Percentiles rank a stretch among this genome's conserved stretches.
Evolutionary conservation across 2,329 filamentous ascomycete genomes (phyloP).

Genomic region (Colletotrichum abscissum): DNA sequence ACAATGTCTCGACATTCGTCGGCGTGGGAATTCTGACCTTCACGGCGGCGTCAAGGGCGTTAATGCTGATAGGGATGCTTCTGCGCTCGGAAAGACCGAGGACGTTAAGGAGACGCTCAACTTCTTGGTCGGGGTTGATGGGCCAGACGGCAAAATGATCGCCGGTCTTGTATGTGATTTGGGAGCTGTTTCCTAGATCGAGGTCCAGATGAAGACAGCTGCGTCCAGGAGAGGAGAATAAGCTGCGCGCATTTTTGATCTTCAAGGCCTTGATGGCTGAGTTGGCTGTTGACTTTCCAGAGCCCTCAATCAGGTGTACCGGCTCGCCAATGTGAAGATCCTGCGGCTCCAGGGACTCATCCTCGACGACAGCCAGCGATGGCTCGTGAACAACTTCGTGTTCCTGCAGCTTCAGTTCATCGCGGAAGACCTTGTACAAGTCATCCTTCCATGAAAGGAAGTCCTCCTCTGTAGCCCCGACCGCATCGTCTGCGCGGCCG

Average conservation of each 20-base stretch:
- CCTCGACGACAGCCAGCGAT: slow-evolving; percentile 36
- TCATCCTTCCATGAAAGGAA: slow-evolving; percentile 50
- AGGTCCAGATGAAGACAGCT: slow-evolving; percentile 47
- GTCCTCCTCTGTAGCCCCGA: slow-evolving; percentile 48
- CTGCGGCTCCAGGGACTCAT: slow-evolving; percentile 36
- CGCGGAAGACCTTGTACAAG: slow-evolving; percentile 38
- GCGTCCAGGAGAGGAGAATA: slow-evolving; percentile 39
- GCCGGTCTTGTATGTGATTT: slow-evolving; percentile 51
- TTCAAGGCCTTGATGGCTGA: slow-evolving; percentile 36
- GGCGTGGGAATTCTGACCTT: slow-evolving; percentile 49
- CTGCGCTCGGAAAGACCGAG: slow-evolving; percentile 41
- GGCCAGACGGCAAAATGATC: slow-evolving; percentile 54
- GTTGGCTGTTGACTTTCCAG: slow-evolving; percentile 28
- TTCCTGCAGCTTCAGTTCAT: slow-evolving; percentile 39
- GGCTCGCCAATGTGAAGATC: slow-evolving; percentile 40
- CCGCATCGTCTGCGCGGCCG: slow-evolving; percentile 46
- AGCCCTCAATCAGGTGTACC: slow-evolving; percentile 19
- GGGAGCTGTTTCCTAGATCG: slow-evolving; percentile 46
- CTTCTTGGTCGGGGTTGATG: slow-evolving; percentile 50
- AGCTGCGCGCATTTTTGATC: slow-evolving; percentile 38
- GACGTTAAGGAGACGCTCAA: slow-evolving; percentile 42
- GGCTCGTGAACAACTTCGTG: slow-evolving; percentile 40
- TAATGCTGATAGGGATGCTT: slow-evolving; percentile 40
- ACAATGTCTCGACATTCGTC: slow-evolving; percentile 50
- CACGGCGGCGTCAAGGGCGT: slow-evolving; percentile 37